These are phyloP conservation scores for Nicotiana attenuata DNA, from an alignment of 257 asterid genomes.

Conservation along the genomic window DNA sequence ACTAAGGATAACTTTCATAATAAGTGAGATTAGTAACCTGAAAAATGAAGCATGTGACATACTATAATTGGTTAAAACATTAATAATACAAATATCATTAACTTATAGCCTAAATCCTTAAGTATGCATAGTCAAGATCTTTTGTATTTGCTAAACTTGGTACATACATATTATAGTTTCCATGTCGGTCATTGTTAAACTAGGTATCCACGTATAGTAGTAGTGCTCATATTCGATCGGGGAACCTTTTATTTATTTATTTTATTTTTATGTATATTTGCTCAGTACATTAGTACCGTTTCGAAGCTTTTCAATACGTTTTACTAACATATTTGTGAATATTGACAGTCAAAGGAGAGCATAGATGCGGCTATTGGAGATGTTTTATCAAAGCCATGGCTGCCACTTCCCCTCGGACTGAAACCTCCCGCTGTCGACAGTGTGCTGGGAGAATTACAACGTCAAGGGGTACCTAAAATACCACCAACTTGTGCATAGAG, in stretches of 20 bases:
- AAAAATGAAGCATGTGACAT: neutral
- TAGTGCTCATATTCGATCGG: neutral
- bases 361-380: constrained; percentile 93
- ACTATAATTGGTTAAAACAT: neutral
- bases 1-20: neutral
- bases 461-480: constrained; percentile 71
- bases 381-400: constrained; percentile 85
- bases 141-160: neutral
- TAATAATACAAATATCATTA: too few species aligned
- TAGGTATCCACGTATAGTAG: neutral
- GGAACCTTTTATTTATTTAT: too few species aligned
- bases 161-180: neutral
- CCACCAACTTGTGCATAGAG: constrained; percentile 55
- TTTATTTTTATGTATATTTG: neutral
- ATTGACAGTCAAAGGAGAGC: constrained; percentile 81
- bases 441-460: constrained; percentile 77
- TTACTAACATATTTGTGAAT: neutral
- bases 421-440: constrained; percentile 75
- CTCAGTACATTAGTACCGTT: neutral
- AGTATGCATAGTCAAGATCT: neutral
- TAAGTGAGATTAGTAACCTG: neutral
- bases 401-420: constrained; percentile 87
- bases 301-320: neutral
- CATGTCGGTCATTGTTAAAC: neutral
- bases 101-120: neutral